Percentiles rank a stretch among this genome's conserved stretches.
Conservation (phyloP, 1,284 basidiomycete genomes). For the Cutaneotrichosporon dermatis region DNA sequence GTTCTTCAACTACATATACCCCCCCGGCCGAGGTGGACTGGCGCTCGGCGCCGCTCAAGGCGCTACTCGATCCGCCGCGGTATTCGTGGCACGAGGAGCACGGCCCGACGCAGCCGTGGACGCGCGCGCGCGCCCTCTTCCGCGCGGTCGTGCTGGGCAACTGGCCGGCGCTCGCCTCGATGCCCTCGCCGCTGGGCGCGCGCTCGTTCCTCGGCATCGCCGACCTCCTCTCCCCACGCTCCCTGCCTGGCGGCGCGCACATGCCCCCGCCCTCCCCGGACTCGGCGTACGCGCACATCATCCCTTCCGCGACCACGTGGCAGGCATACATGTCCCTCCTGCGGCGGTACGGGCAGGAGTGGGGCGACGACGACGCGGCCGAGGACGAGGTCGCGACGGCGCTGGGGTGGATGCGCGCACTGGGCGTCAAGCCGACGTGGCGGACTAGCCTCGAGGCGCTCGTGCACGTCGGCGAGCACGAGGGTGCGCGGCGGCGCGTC, state of each 20-base stretch:
- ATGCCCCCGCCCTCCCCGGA: background rate
- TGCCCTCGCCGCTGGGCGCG: constrained; percentile 31
- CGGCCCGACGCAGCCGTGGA: constrained; percentile 25
- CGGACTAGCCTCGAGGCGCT: constrained; percentile 62
- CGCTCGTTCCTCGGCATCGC: constrained; percentile 16
- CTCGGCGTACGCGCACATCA: constrained; percentile 48
- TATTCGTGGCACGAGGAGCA: constrained; percentile 22
- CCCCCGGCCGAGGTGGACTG: constrained; percentile 1
- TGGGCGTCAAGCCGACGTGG: constrained; percentile 56
- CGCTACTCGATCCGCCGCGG: constrained; percentile 8
- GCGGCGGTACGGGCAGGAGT: constrained; percentile 52
- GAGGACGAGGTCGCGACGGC: constrained; percentile 48
- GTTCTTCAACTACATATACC: too few species aligned
- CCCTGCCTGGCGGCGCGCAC: background rate
- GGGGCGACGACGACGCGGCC: background rate
- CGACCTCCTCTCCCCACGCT: constrained; percentile 18
- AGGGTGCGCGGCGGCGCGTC: constrained; percentile 58
- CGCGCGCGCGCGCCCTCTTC: constrained; percentile 31
- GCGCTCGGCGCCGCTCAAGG: background rate
- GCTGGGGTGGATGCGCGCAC: constrained; percentile 69
- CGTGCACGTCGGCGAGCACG: constrained; percentile 66
- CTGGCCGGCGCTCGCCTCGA: constrained; percentile 30
- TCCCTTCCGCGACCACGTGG: constrained; percentile 56
- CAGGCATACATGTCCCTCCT: constrained; percentile 63
- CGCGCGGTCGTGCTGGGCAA: constrained; percentile 33